Evolutionary conservation across 1,284 basidiomycete species (phyloP).

Genomic region (Agaricales sp.): DNA sequence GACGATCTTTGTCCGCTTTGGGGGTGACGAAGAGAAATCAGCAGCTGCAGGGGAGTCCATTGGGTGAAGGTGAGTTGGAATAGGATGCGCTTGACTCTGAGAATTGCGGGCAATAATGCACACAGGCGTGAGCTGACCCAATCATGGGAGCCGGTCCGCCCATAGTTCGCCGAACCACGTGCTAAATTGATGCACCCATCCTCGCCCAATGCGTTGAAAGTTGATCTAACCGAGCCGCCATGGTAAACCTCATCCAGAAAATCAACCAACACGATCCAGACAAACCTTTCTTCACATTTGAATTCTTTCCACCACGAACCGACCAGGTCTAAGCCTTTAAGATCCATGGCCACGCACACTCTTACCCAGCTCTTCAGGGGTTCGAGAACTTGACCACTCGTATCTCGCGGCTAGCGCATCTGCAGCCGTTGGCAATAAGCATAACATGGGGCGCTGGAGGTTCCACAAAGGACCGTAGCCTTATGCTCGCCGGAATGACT

Average conservation of each 20-base stretch:
- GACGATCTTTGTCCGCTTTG: slow-evolving; percentile 95
- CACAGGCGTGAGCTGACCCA: neutral
- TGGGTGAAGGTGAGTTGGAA: neutral
- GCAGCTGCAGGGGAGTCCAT: slow-evolving; percentile 52
- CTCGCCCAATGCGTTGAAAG: too few species aligned
- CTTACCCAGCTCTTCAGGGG: slow-evolving; percentile 36
- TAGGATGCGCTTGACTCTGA: too few species aligned
- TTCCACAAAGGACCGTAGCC: slow-evolving; percentile 77
- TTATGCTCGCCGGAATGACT: slow-evolving; percentile 75
- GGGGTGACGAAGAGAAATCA: slow-evolving; percentile 76
- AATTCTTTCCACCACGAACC: slow-evolving; percentile 95
- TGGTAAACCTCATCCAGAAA: slow-evolving; percentile 66
- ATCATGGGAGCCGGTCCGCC: too few species aligned
- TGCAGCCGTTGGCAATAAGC: slow-evolving; percentile 74
- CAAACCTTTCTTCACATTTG: slow-evolving; percentile 77
- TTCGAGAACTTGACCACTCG: slow-evolving; percentile 81
- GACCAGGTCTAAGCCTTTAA: slow-evolving; percentile 47
- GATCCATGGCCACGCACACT: too few species aligned
- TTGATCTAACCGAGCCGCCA: too few species aligned
- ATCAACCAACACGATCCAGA: slow-evolving; percentile 31
- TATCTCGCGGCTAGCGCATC: slow-evolving; percentile 59
- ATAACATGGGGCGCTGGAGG: slow-evolving; percentile 98
- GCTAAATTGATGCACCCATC: too few species aligned
- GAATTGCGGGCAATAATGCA: neutral
- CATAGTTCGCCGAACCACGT: too few species aligned